These are phyloP conservation scores for Quercus tomentella DNA, from an alignment of 331 rosid genomes.

Conservation along the genomic window DNA sequence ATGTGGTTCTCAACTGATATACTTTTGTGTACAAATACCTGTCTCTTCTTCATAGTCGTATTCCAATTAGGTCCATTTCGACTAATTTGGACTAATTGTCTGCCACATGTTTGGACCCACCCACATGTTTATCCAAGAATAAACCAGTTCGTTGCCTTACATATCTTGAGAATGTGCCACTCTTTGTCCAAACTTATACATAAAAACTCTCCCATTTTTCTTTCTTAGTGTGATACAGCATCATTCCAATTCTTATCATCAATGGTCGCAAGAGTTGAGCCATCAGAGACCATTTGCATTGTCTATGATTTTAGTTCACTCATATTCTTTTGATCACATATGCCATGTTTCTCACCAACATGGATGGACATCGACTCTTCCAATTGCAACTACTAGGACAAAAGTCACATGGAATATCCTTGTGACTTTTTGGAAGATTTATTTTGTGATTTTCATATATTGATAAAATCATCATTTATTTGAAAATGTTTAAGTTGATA, in stretches of 20 bases:
- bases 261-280: background rate
- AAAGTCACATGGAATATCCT: background rate
- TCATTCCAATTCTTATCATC: background rate
- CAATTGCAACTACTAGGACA: background rate
- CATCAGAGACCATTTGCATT: background rate
- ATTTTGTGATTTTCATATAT: too few relatives aligned
- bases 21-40: background rate
- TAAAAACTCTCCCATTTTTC: background rate
- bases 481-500: too few relatives aligned
- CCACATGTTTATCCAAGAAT: background rate
- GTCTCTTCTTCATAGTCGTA: slow-evolving; percentile 3
- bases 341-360: background rate
- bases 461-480: too few relatives aligned
- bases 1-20: background rate
- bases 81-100: slow-evolving; percentile 4
- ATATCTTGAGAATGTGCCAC: background rate
- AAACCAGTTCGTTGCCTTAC: background rate
- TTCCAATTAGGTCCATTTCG: slow-evolving; percentile 6
- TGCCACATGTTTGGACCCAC: slow-evolving; percentile 27
- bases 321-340: too few relatives aligned
- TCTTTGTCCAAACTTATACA: background rate
- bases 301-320: too few relatives aligned
- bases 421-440: too few relatives aligned
- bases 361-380: background rate
- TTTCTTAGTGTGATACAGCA: background rate